Evolutionary conservation across 2,329 filamentous ascomycete species (phyloP).

Genomic region (Aspergillus brunneoviolaceus): DNA sequence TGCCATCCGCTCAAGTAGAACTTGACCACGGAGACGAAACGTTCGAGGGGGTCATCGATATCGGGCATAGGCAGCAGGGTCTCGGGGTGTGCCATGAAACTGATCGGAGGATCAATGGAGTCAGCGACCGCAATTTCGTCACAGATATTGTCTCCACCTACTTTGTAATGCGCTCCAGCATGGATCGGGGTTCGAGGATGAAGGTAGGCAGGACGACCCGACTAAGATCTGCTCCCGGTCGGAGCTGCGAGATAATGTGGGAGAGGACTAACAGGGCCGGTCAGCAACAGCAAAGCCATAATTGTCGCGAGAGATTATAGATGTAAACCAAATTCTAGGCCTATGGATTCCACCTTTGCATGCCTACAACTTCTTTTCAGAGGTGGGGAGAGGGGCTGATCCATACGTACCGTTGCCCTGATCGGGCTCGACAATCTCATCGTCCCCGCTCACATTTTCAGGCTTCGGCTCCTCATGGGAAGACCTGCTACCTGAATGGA

Average conservation of each 20-base stretch:
- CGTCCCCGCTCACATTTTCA: constrained; percentile 55
- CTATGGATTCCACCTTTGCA: not conserved
- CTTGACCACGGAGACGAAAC: constrained; percentile 93
- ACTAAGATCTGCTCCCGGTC: constrained; percentile 91
- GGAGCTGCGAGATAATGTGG: constrained; percentile 95
- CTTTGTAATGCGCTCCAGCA: constrained; percentile 99
- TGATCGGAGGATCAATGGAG: constrained; percentile 43
- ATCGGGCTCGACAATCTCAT: constrained; percentile 84
- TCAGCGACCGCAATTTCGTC: constrained; percentile 12
- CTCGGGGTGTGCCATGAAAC: constrained; percentile 99
- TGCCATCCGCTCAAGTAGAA: constrained; percentile 99
- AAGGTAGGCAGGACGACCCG: constrained; percentile 94
- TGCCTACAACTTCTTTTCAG: not conserved
- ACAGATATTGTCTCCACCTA: constrained; percentile 41
- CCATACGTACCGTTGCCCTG: constrained; percentile 79
- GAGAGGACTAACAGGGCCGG: constrained; percentile 67
- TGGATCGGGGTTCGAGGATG: constrained; percentile 94
- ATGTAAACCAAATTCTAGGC: not conserved
- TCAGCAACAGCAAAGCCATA: constrained; percentile 7
- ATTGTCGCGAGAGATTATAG: not conserved
- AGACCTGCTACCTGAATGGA: constrained; percentile 47
- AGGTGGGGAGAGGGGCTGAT: not conserved
- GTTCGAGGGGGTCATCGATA: constrained; percentile 82
- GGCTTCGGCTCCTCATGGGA: constrained; percentile 56
- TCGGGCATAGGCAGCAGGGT: constrained; percentile 83